Evolutionary conservation across 2,329 filamentous ascomycete genomes (phyloP).

Genomic region (Lachnellula subtilissima): DNA sequence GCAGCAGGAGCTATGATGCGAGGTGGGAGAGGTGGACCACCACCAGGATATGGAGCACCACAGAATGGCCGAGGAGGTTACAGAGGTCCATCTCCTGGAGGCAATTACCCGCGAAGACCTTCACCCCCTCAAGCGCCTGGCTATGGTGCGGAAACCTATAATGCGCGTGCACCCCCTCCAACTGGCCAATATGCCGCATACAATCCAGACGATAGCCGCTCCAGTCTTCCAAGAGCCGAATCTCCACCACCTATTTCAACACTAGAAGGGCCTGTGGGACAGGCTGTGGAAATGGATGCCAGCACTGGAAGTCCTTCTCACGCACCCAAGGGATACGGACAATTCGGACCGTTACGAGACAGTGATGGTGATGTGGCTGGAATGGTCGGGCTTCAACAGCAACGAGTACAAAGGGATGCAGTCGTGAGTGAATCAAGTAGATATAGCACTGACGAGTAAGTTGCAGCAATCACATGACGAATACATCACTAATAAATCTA

Average conservation of each 20-base stretch:
- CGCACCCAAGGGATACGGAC: conserved; percentile 39
- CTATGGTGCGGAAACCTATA: conserved; percentile 14
- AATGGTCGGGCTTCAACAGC: conserved; percentile 67
- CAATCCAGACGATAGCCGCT: conserved; percentile 19
- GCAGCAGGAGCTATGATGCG: conserved; percentile 37
- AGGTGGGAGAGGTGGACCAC: conserved; percentile 39
- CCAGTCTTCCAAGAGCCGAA: conserved; percentile 53
- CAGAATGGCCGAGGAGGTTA: conserved; percentile 14
- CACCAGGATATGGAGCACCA: conserved; percentile 33
- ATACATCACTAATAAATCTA: conserved; percentile 18
- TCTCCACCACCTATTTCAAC: conserved; percentile 58
- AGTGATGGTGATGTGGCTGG: conserved; percentile 69
- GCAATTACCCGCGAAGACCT: conserved; percentile 21
- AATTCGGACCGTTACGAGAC: conserved; percentile 48
- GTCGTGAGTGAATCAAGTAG: conserved; percentile 63
- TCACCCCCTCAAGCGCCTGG: conserved; percentile 15
- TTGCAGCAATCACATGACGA: conserved; percentile 12
- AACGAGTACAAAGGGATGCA: conserved; percentile 41
- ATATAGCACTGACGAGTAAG: conserved; percentile 72
- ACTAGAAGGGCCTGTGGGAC: conserved; percentile 44
- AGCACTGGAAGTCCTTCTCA: conserved; percentile 48
- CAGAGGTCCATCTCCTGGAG: conserved; percentile 10
- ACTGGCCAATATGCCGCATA: conserved; percentile 25
- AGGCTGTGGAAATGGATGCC: conserved; percentile 77
- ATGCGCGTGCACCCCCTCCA: conserved; percentile 9